Evolutionary conservation across 2,329 filamentous ascomycete species (phyloP).

Genomic region (Aspergillus ustus): DNA sequence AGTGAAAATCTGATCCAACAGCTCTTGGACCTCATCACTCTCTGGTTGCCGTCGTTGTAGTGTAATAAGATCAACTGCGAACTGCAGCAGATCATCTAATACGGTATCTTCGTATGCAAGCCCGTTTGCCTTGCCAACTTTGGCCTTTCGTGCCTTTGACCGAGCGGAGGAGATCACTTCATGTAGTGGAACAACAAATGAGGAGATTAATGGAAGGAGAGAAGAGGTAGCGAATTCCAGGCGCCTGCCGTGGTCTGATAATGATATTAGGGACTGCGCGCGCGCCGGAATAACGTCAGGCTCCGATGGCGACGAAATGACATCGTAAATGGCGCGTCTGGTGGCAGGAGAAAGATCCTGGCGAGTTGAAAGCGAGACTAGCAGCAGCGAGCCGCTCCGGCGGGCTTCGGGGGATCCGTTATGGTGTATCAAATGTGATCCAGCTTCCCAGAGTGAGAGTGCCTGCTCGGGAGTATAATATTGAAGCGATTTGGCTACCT

Average conservation of each 20-base stretch:
- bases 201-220: slow-evolving; percentile 44
- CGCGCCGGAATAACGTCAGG: slow-evolving; percentile 44
- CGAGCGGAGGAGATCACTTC: slow-evolving; percentile 41
- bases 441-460: slow-evolving; percentile 45
- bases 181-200: slow-evolving; percentile 46
- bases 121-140: slow-evolving; percentile 36
- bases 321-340: slow-evolving; percentile 41
- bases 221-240: slow-evolving; percentile 46
- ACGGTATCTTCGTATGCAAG: slow-evolving; percentile 40
- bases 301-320: slow-evolving; percentile 39
- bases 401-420: slow-evolving; percentile 41
- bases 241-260: slow-evolving; percentile 51
- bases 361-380: slow-evolving; percentile 43
- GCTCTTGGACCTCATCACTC: slow-evolving; percentile 40
- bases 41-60: slow-evolving; percentile 45
- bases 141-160: slow-evolving; percentile 43
- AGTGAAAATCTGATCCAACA: slow-evolving; percentile 44
- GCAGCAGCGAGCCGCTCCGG: slow-evolving; percentile 38
- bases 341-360: slow-evolving; percentile 45
- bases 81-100: slow-evolving; percentile 46
- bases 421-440: slow-evolving; percentile 43
- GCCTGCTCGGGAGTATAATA: slow-evolving; percentile 47
- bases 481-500: slow-evolving; percentile 36
- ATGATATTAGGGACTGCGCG: slow-evolving; percentile 43
- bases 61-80: slow-evolving; percentile 48